Conservation (phyloP, 192 early-diverging fungal species). For the Gryganskiella cystojenkinii region DNA sequence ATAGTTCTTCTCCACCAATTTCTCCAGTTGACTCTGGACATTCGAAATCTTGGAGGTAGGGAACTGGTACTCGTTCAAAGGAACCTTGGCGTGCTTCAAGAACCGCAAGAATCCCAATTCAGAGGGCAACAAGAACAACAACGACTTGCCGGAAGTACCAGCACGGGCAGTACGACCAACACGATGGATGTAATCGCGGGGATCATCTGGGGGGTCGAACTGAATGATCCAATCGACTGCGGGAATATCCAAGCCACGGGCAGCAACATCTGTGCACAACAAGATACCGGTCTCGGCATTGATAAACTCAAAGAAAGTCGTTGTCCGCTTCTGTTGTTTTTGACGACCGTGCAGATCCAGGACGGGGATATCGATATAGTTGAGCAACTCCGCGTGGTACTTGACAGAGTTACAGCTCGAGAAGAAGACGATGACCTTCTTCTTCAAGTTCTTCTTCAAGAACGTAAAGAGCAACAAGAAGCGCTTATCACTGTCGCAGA, state of each 20-base stretch:
- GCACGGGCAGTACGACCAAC: conserved; percentile 97
- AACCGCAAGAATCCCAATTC: conserved; percentile 97
- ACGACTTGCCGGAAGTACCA: conserved; percentile 87
- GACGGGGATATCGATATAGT: conserved; percentile 99
- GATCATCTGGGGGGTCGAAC: conserved; percentile 99
- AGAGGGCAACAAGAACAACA: conserved; percentile 94
- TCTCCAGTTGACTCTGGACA: conserved; percentile 95
- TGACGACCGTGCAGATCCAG: conserved; percentile 96
- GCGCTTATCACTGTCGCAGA: conserved; percentile 90
- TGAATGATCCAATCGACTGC: conserved; percentile 99
- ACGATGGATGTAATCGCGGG: conserved; percentile 95
- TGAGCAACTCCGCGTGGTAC: conserved; percentile 96
- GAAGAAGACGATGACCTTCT: conserved; percentile 98
- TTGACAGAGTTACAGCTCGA: conserved; percentile 98
- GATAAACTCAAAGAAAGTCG: conserved; percentile 98
- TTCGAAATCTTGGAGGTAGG: conserved; percentile 94
- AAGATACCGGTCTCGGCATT: conserved; percentile 95
- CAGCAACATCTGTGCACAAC: conserved; percentile 97
- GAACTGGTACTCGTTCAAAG: conserved; percentile 99
- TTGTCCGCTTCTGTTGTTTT: conserved; percentile 98
- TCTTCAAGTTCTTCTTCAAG: conserved; percentile 95
- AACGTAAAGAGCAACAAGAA: conserved; percentile 99
- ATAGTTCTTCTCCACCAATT: conserved; percentile 97
- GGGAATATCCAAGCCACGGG: conserved; percentile 97
- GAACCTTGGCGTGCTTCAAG: conserved; percentile 98